Conservation (phyloP, 129 eudicot genomes). For the Pseudognaphalium luteoalbum region DNA sequence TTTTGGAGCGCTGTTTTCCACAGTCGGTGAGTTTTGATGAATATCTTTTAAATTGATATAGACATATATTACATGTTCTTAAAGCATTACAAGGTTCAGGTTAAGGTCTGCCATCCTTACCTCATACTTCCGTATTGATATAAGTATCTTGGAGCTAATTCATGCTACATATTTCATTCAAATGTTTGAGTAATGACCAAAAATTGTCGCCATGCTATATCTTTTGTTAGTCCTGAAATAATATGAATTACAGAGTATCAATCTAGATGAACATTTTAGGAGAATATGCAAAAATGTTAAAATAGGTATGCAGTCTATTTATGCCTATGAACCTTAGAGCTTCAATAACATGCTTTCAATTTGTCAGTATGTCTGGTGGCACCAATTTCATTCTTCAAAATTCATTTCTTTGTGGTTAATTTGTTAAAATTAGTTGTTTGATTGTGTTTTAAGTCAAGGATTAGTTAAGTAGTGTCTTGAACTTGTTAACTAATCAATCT, state of each 20-base stretch:
- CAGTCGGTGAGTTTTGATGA: slow-evolving; percentile 53
- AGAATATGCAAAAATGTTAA: too few relatives aligned
- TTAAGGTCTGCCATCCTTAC: not conserved
- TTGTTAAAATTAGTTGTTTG: not conserved
- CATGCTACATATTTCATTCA: not conserved
- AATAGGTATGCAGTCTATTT: too few relatives aligned
- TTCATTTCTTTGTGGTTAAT: not conserved
- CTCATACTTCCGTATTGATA: not conserved
- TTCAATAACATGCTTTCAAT: too few relatives aligned
- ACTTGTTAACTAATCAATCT: not conserved
- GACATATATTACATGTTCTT: not conserved
- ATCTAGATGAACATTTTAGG: too few relatives aligned
- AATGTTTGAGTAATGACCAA: too few relatives aligned
- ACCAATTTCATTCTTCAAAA: too few relatives aligned
- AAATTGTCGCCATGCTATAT: too few relatives aligned
- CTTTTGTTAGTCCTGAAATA: too few relatives aligned
- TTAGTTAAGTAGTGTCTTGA: not conserved
- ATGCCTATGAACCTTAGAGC: too few relatives aligned
- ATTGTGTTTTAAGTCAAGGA: not conserved
- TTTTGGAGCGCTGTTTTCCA: slow-evolving; percentile 91
- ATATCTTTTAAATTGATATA: not conserved
- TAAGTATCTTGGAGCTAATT: not conserved
- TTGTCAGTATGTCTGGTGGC: too few relatives aligned
- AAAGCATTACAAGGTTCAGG: not conserved
- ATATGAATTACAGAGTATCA: too few relatives aligned